phyloP scores from a whole-genome alignment of 495 filamentous ascomycete species.

The Penicillium macrosclerotiorum region DNA sequence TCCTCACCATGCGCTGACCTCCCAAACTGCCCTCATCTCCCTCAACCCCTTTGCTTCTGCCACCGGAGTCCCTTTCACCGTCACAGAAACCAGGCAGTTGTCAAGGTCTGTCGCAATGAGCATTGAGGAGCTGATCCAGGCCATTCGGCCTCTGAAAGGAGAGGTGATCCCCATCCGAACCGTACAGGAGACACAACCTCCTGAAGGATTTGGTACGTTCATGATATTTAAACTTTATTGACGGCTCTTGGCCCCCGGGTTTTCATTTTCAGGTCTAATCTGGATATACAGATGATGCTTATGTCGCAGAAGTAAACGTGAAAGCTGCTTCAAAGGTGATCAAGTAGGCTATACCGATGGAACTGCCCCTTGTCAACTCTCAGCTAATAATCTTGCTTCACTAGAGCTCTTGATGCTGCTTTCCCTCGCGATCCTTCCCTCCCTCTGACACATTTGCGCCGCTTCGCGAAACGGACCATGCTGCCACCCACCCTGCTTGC shows the following conservation, averaged over 20 bases:
- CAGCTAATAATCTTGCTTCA: slow-evolving; percentile 1
- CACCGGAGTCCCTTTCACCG: no score
- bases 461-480: slow-evolving; percentile 70
- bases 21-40: not conserved
- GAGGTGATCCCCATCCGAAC: slow-evolving; percentile 36
- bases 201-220: slow-evolving; percentile 42
- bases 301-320: slow-evolving; percentile 42
- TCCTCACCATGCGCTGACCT: not conserved
- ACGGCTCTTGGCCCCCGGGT: no score
- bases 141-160: slow-evolving; percentile 30
- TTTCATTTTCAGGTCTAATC: slow-evolving; percentile 8
- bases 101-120: slow-evolving; percentile 21
- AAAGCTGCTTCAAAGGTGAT: slow-evolving; percentile 46
- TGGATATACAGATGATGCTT: slow-evolving; percentile 35
- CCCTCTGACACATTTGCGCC: slow-evolving; percentile 74
- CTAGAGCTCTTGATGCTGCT: slow-evolving; percentile 40
- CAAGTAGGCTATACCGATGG: slow-evolving; percentile 32
- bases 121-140: slow-evolving; percentile 18
- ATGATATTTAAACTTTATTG: slow-evolving; percentile 7
- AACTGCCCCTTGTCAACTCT: no score
- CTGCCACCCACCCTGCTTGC: slow-evolving; percentile 54
- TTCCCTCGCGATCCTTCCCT: slow-evolving; percentile 57
- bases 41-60: not conserved
- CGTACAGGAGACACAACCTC: slow-evolving; percentile 40
- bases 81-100: not conserved